Evolutionary conservation across 768 basidiomycete species (phyloP), one percentile per base, ranked within the genome.

Genomic region (Chalciporus pseudorubinellus): DNA sequence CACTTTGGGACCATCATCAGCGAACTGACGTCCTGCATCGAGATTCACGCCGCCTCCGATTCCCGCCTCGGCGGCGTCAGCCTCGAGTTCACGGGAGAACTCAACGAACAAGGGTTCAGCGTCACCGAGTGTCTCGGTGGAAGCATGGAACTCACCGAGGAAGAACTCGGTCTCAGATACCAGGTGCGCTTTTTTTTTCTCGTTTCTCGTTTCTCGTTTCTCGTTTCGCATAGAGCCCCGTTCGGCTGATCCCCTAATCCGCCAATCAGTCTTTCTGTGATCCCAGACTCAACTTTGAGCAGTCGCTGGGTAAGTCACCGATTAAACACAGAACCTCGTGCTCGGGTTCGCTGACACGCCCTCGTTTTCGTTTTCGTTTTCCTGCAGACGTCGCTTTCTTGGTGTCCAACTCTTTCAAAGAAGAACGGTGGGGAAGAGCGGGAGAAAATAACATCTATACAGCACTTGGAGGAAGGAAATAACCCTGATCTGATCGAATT

Each of bases 111-210:
- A 50, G 93, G 95, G 6, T 92, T 87, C 70, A 89, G 89, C 56
- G 97, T 99, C 39, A 99, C 97, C 0, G 97, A 98, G 68, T 98
- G 95, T 64, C 75, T 95, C 10, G 97, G 97, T 5, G 97, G 95
- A 1, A 95, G 92, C 58, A 98, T 98, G 95, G 87, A 91, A 63
- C 73, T 98, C 33, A 80, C 77, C 41, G 95, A 98, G 66, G 89
- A 94, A 57, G 78, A 97, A 67, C 77, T 99, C 14, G 87, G 82
- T n/a, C 72, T 95, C 67, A 77, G 95, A 58, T 99, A 98, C 67
- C 87, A 95, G 74, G 85, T 89, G 12, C 16, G 0, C 48, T 6
- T 43, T 11, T 19, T 26, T 41, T 22, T 42, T 50, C 20, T 6
- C 34, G 21, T 20, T 19, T 31, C 3, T 52, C 16, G 28, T 22